Evolutionary conservation across 2,329 filamentous ascomycete species (phyloP).

Genomic region (Samsoniella hepiali): DNA sequence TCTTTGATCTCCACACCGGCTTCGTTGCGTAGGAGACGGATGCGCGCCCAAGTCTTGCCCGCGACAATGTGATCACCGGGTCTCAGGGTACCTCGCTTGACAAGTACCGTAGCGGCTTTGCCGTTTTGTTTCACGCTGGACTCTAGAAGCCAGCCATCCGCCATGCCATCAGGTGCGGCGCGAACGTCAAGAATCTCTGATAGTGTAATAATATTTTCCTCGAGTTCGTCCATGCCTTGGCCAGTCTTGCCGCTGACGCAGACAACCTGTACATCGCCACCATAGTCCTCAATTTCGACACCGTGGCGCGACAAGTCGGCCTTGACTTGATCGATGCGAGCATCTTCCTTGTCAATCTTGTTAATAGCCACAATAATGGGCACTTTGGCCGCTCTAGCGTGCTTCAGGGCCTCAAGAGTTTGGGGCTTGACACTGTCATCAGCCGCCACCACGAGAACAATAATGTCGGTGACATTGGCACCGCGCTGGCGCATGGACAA

Average conservation of each 20-base stretch:
- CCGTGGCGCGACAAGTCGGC: conserved; percentile 78
- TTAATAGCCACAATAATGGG: conserved; percentile 98
- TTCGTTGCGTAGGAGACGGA: conserved; percentile 84
- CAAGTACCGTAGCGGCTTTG: conserved; percentile 81
- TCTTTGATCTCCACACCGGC: conserved; percentile 68
- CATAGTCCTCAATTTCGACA: conserved; percentile 90
- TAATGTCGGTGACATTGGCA: conserved; percentile 94
- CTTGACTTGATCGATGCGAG: conserved; percentile 80
- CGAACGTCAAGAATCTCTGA: conserved; percentile 89
- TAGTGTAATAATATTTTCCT: conserved; percentile 83
- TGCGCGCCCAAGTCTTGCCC: conserved; percentile 80
- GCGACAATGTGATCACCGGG: conserved; percentile 82
- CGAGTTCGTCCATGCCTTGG: conserved; percentile 82
- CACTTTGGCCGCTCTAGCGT: conserved; percentile 80
- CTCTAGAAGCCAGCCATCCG: conserved; percentile 93
- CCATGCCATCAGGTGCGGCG: conserved; percentile 70
- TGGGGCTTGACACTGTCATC: conserved; percentile 98
- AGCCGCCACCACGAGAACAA: conserved; percentile 90
- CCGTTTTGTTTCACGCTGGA: conserved; percentile 82
- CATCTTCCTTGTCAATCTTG: conserved; percentile 88
- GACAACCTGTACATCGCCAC: conserved; percentile 90
- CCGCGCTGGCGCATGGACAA: conserved; percentile 93
- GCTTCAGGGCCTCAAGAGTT: conserved; percentile 92
- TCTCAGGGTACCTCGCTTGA: conserved; percentile 81
- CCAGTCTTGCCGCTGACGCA: conserved; percentile 92